Evolutionary conservation across 2,329 filamentous ascomycete species (phyloP).

Genomic region (Ophiostoma ulmi): DNA sequence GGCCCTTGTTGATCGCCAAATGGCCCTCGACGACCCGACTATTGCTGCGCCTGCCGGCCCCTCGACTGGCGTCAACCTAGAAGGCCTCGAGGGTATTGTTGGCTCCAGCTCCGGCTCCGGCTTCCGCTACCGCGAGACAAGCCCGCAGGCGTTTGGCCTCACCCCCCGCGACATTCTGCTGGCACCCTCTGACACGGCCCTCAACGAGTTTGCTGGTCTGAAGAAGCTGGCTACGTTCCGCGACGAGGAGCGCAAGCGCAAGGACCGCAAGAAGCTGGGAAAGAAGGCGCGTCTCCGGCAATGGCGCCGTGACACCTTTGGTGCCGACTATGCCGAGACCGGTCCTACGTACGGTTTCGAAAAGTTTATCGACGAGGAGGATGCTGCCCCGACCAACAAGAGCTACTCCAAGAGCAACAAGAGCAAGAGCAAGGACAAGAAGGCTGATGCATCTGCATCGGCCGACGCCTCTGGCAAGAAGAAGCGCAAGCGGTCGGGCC

Average conservation of each 20-base stretch:
- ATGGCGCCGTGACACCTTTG: conserved; percentile 68
- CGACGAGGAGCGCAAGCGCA: conserved; percentile 80
- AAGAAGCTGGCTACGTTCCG: conserved; percentile 93
- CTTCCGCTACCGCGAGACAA: conserved; percentile 94
- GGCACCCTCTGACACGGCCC: conserved; percentile 74
- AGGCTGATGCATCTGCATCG: conserved; percentile 19
- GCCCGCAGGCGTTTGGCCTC: conserved; percentile 82
- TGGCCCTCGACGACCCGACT: conserved; percentile 63
- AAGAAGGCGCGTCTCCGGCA: conserved; percentile 89
- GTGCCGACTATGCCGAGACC: conserved; percentile 51
- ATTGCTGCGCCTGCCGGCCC: conserved; percentile 35
- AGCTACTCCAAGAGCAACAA: conserved; percentile 30
- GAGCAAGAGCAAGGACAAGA: conserved; percentile 31
- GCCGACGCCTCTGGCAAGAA: conserved; percentile 30
- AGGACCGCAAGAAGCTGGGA: conserved; percentile 79
- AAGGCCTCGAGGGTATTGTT: conserved; percentile 13
- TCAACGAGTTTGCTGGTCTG: conserved; percentile 87
- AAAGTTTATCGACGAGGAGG: conserved; percentile 27
- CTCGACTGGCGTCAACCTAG: conserved; percentile 26
- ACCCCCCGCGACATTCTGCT: conserved; percentile 83
- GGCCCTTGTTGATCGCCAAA: conserved; percentile 73
- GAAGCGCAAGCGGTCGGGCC: conserved; percentile 49
- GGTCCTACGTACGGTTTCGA: conserved; percentile 57
- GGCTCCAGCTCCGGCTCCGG: conserved; percentile 38
- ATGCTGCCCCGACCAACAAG: conserved; percentile 31